Evolutionary conservation across 2,329 filamentous ascomycete species (phyloP), one percentile per base, ranked within the genome.

Genomic region (Esteya vermicola): DNA sequence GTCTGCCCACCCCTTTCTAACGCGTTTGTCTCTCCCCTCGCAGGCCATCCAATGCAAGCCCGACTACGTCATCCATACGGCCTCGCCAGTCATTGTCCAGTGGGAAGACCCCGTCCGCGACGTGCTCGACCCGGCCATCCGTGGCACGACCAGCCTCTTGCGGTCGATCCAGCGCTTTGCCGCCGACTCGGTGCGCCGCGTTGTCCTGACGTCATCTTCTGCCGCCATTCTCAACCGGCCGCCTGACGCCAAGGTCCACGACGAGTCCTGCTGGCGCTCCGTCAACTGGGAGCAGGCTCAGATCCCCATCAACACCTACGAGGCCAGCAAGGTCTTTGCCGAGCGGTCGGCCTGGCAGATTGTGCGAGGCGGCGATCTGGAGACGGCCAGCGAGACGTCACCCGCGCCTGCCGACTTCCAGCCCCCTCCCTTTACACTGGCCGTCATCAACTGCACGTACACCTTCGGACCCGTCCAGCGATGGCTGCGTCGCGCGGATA

Each of bases 21-120:
- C n/a, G n/a, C n/a, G n/a, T n/a, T n/a, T n/a, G n/a, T n/a, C n/a
- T n/a, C n/a, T n/a, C n/a, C n/a, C n/a, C n/a, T n/a, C n/a, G n/a
- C 18, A 62, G 52, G 59, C 56, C 9, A 53, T 68, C n/a, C 50
- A 57, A 45, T 56, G 58, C 3, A 48, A 60, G 1, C 56, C 58
- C 46, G 78, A 84, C 50, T 77, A 71, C 34, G 80, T 89, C 36
- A 67, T 85, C 38, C 80, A 85, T 55, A 84, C 80, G 6, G 80
- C 81, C 3, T 78, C 72, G 0, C 82, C 84, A 0, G 88, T 83
- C 61, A 78, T 82, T 50, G 71, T 77, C 54, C 75, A 76, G 36
- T 68, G 78, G 35, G 67, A 71, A 4, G 62, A 66, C 42, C 58
- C 58, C 6, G 52, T 58, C 9, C 56, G 52, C 16, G 66, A 70